These are phyloP conservation scores for Exophiala aquamarina DNA, from an alignment of 2,329 filamentous ascomycete genomes.

Conservation along the genomic window DNA sequence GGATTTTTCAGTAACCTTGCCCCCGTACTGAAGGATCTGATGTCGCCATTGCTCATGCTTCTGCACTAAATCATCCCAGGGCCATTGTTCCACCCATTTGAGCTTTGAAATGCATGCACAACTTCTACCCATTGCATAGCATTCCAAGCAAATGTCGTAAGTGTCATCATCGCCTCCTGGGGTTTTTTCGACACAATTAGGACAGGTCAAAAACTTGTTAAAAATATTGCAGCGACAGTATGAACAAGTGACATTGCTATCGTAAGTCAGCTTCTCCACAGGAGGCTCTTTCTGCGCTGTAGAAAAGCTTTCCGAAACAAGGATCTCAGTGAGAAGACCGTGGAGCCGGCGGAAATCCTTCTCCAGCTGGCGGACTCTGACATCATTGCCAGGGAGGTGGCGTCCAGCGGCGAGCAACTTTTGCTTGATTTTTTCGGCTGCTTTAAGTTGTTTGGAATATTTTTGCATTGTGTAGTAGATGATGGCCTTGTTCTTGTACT, in stretches of 20 bases:
- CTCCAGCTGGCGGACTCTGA: conserved; percentile 68
- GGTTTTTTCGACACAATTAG: conserved; percentile 70
- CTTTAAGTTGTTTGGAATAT: conserved; percentile 63
- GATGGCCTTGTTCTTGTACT: conserved; percentile 98
- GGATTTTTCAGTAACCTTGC: conserved; percentile 65
- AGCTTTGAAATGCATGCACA: conserved; percentile 84
- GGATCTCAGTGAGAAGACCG: conserved; percentile 70
- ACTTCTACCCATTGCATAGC: conserved; percentile 94
- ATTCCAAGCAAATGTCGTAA: conserved; percentile 98
- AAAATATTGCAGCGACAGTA: conserved; percentile 97
- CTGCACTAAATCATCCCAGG: conserved; percentile 73
- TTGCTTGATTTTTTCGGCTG: conserved; percentile 57
- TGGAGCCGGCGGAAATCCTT: conserved; percentile 83
- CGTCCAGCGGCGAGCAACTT: conserved; percentile 26
- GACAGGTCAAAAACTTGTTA: conserved; percentile 93
- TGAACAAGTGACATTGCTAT: conserved; percentile 90
- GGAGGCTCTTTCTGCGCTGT: conserved; percentile 59
- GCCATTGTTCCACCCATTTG: conserved; percentile 90
- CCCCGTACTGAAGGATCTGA: conserved; percentile 72
- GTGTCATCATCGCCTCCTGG: conserved; percentile 73
- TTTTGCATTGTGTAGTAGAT: conserved; percentile 83
- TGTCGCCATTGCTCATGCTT: conserved; percentile 82
- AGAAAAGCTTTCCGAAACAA: conserved; percentile 84
- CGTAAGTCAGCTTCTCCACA: conserved; percentile 75
- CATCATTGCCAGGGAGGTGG: conserved; percentile 39